These are phyloP conservation scores for Exophiala spinifera DNA, from an alignment of 2,329 filamentous ascomycete species.

Conservation along the genomic window DNA sequence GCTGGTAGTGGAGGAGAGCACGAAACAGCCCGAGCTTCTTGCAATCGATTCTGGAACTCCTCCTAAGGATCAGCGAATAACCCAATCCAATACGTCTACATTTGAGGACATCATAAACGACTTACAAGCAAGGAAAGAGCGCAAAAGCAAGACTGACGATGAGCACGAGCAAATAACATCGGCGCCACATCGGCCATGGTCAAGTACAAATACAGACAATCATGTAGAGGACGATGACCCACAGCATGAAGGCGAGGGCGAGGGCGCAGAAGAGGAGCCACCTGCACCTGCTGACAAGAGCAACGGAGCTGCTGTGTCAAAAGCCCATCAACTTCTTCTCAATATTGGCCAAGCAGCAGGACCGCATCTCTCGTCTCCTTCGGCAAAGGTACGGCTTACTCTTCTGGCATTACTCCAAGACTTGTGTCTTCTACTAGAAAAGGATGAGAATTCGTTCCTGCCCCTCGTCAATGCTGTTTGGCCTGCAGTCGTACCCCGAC, in stretches of 20 bases:
- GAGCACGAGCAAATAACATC: constrained; percentile 23
- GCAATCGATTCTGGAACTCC: constrained; percentile 40
- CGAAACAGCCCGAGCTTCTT: constrained; percentile 52
- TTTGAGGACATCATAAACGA: constrained; percentile 36
- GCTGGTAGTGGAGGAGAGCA: constrained; percentile 79
- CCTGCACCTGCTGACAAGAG: constrained; percentile 29
- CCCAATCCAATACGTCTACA: constrained; percentile 24
- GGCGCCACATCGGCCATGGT: constrained; percentile 32
- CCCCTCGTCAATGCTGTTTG: constrained; percentile 88
- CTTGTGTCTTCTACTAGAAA: constrained; percentile 67
- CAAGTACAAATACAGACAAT: constrained; percentile 19
- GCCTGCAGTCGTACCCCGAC: constrained; percentile 71
- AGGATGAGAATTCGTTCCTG: constrained; percentile 77
- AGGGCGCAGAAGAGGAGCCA: constrained; percentile 1
- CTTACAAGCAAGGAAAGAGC: constrained; percentile 35
- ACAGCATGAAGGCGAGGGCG: neutral
- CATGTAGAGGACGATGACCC: constrained; percentile 22
- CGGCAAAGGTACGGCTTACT: constrained; percentile 71
- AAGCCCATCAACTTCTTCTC: constrained; percentile 76
- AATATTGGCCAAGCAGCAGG: constrained; percentile 81
- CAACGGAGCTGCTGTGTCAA: constrained; percentile 52
- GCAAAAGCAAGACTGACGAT: constrained; percentile 29
- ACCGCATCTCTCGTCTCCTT: constrained; percentile 83
- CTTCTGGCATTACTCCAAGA: constrained; percentile 74
- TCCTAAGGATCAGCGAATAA: constrained; percentile 30